Evolutionary conservation across 208 protist genomes (phyloP), one percentile per base, ranked within the genome.

Genomic region (Leptomonas pyrrhocoris): DNA sequence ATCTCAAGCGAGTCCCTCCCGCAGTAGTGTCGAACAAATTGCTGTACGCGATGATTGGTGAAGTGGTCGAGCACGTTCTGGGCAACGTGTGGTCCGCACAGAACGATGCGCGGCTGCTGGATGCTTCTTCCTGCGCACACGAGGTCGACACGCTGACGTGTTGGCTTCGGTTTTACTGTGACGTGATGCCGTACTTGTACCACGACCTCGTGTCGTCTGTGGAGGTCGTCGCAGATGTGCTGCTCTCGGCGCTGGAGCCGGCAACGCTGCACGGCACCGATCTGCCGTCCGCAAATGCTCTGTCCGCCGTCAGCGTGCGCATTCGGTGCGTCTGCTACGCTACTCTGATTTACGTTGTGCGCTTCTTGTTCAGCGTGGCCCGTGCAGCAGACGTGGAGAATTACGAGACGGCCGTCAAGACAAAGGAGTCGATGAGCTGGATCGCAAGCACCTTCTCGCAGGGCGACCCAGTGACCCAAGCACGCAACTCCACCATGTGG

Each of bases 171-270:
- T 78, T 77, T 38, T 72, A 79, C 50, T 60, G 45, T 18, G 68
- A 60, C 21, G 42, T 79, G 12, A 54, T 83, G 51, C 77, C 77
- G 11, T 75, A 73, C 58, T 57, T 79, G 0, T 79, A 83, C 69
- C 45, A 72, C 30, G 71, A 78, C 23, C 67, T 83, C 57, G 68
- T 74, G n/a, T n/a, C 73, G 5, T 74, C 70, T 1, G 36, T 65
- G n/a, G 73, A 72, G 40, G 68, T 68, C 27, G 68, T 75, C 31
- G 49, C 72, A 15, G 57, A 65, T 42, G 63, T 69, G 19, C 62
- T 83, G 38, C 73, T 83, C 19, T 63, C 54, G 27, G 68, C 61
- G 50, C 50, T 75, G 42, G 72, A 75, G 49, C 0, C 28, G 18
- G 13, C 38, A 0, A 8, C 48, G 16, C 36, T 27, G 45, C 16